Conservation (phyloP, 2,329 filamentous ascomycete genomes). For the Cylindrodendrum hubeiense region DNA sequence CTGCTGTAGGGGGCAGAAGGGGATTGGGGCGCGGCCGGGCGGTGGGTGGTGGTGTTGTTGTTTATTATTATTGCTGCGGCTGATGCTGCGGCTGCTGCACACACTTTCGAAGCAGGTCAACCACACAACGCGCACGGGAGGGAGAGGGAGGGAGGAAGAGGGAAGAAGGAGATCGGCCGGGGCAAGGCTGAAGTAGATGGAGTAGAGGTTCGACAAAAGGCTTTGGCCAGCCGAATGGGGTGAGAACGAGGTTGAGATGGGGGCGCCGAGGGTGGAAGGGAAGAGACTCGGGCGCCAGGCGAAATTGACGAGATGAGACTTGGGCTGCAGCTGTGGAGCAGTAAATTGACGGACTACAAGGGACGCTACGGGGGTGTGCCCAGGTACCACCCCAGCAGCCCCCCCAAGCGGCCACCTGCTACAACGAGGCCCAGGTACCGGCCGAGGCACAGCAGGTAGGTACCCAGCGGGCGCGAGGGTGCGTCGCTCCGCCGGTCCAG, state of each 20-base stretch:
- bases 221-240: constrained; percentile 39
- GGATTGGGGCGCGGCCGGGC: constrained; percentile 41
- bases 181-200: constrained; percentile 30
- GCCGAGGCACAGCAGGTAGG: constrained; percentile 25
- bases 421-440: constrained; percentile 23
- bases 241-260: constrained; percentile 44
- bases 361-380: constrained; percentile 20
- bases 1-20: constrained; percentile 39
- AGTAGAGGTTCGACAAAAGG: constrained; percentile 30
- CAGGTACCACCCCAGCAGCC: constrained; percentile 18
- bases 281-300: constrained; percentile 45
- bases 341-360: constrained; percentile 22
- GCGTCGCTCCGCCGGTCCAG: constrained; percentile 21
- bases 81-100: constrained; percentile 42
- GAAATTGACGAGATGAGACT: constrained; percentile 48
- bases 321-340: constrained; percentile 43
- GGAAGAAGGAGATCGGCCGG: constrained; percentile 27
- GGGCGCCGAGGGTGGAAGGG: constrained; percentile 36
- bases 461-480: constrained; percentile 28
- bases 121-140: constrained; percentile 30
- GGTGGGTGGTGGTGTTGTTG: constrained; percentile 29
- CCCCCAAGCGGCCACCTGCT: constrained; percentile 13
- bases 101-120: constrained; percentile 34
- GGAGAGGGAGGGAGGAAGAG: constrained; percentile 19
- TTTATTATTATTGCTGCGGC: constrained; percentile 40